Evolutionary conservation across 768 basidiomycete genomes (phyloP).

Genomic region (Lactarius sp.): DNA sequence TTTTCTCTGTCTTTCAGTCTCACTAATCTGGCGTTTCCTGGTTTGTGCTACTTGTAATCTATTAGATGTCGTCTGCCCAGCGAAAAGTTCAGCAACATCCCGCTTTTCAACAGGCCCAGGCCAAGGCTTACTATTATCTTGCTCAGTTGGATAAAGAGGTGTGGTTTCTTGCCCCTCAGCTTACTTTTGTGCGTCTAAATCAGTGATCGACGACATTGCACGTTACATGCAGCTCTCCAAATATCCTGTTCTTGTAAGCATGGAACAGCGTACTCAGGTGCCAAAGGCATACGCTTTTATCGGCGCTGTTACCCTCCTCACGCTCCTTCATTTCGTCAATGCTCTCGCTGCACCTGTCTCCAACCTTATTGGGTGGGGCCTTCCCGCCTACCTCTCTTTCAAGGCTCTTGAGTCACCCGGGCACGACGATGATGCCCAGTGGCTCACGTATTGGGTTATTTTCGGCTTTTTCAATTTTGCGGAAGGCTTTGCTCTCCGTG

Average conservation of each 20-base stretch:
- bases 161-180: constrained; percentile 28
- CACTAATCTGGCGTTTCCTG: not conserved
- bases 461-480: constrained; percentile 93
- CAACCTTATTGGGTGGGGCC: constrained; percentile 89
- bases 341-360: constrained; percentile 89
- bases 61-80: constrained; percentile 63
- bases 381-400: constrained; percentile 94
- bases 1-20: not conserved
- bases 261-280: constrained; percentile 88
- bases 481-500: constrained; percentile 77
- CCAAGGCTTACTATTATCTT: constrained; percentile 76
- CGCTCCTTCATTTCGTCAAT: constrained; percentile 80
- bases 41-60: constrained; percentile 1
- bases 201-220: not conserved
- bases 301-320: constrained; percentile 60
- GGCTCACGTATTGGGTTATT: constrained; percentile 97
- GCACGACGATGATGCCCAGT: constrained; percentile 83
- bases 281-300: constrained; percentile 90
- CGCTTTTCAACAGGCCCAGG: constrained; percentile 75
- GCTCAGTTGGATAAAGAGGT: constrained; percentile 97
- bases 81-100: constrained; percentile 89
- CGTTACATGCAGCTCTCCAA: constrained; percentile 57
- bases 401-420: constrained; percentile 88
- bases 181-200: not conserved
- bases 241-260: constrained; percentile 76